Evolutionary conservation across 2,329 filamentous ascomycete genomes (phyloP).

Genomic region (Fusarium multiceps): DNA sequence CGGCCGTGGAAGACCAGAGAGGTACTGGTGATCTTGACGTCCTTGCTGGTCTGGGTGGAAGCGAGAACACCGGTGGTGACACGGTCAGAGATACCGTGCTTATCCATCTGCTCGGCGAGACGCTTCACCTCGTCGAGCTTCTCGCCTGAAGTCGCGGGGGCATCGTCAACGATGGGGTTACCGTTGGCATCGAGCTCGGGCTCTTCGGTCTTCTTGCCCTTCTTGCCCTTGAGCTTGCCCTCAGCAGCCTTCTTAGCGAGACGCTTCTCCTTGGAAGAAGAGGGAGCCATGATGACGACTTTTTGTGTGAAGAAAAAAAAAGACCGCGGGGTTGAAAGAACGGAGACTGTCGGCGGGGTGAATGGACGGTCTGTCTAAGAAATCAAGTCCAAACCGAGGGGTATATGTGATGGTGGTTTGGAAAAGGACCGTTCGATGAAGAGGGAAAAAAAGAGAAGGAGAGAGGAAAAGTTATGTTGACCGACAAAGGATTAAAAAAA

Average conservation of each 20-base stretch:
- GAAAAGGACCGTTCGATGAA: constrained; percentile 42
- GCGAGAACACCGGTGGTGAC: constrained; percentile 97
- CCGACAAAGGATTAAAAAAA: constrained; percentile 33
- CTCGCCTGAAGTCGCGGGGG: constrained; percentile 75
- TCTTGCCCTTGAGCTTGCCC: constrained; percentile 74
- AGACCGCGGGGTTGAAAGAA: constrained; percentile 45
- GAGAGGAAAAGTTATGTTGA: constrained; percentile 33
- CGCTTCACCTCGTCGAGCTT: constrained; percentile 87
- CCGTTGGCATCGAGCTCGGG: constrained; percentile 73
- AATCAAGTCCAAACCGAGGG: constrained; percentile 44
- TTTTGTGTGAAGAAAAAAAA: constrained; percentile 21
- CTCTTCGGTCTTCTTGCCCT: constrained; percentile 79
- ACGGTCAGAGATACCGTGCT: constrained; percentile 94
- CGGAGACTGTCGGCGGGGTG: constrained; percentile 41
- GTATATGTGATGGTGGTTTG: constrained; percentile 34
- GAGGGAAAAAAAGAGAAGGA: constrained; percentile 24
- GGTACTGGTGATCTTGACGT: constrained; percentile 95
- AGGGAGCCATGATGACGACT: constrained; percentile 64
- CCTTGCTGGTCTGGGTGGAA: constrained; percentile 84
- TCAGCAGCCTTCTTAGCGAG: constrained; percentile 77
- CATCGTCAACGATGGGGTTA: constrained; percentile 65
- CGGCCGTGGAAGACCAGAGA: constrained; percentile 98
- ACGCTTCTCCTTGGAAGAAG: constrained; percentile 77
- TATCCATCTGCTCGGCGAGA: constrained; percentile 92
- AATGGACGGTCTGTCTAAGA: constrained; percentile 23